Evolutionary conservation across 2,329 filamentous ascomycete species (phyloP), one percentile per base, ranked within the genome.

Genomic region (Pezicula neosporulosa): DNA sequence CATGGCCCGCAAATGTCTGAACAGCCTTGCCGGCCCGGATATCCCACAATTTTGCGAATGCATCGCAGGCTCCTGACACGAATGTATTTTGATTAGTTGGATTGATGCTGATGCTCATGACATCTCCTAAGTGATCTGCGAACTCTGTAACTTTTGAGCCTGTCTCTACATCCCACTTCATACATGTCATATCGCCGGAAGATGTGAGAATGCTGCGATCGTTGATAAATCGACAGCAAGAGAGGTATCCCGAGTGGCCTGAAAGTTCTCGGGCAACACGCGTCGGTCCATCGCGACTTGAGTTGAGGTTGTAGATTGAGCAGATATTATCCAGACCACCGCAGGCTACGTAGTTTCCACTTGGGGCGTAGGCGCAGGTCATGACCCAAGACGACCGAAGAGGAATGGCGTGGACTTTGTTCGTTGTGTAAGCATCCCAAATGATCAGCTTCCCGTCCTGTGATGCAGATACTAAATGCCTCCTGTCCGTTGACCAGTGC

Each of bases 101-200:
- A 76, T 99, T 97, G 72, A 99, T 89, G 81, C 93, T 97, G 75
- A 97, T 91, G 78, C 93, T 97, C 94, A 99, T 99, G 62, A 99
- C 94, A 68, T 99, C 94, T 68, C 94, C 94, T 10, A 99, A 81
- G 70, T 99, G 94, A 73, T 99, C 94, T 66, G 94, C 94, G 63
- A 97, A 99, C 71, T 99, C 94, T 67, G 92, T 96, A 39, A 96
- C 89, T 77, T 97, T 97, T 60, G 92, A 90, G 51, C 94, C 94
- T 1, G 93, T 96, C 75, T 99, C 94, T 59, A 99, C 93, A 76
- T 99, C 94, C 94, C 94, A 99, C 68, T 97, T 89, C 87, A 97
- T 97, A 72, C 94, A 99, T 48, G 94, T 99, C 94, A 99, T 99
- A 70, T 99, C 94, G 58, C 94, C 94, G 3, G 94, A 99, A 0